Conservation (phyloP, 1,284 basidiomycete species). For the Quambalaria eucalypti region DNA sequence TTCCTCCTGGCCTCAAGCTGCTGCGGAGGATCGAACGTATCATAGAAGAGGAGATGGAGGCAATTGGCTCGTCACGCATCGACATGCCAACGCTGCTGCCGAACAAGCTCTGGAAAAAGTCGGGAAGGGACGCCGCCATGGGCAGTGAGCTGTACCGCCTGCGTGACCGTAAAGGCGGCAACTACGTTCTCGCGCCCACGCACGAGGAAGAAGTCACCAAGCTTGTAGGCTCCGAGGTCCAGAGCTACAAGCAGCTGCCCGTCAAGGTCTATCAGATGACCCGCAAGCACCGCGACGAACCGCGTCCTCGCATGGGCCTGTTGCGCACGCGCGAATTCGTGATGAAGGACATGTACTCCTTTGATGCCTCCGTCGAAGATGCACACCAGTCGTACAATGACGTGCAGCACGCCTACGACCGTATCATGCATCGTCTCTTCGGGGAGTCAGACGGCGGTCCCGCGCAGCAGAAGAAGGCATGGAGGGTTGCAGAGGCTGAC, state of each 20-base stretch:
- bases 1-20: slow-evolving; percentile 43
- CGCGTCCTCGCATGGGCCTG: slow-evolving; percentile 45
- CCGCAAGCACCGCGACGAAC: slow-evolving; percentile 47
- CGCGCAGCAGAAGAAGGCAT: slow-evolving; percentile 5
- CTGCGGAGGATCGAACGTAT: slow-evolving; percentile 38
- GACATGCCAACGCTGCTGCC: slow-evolving; percentile 44
- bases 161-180: slow-evolving; percentile 33
- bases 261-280: slow-evolving; percentile 46
- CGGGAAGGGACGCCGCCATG: slow-evolving; percentile 36
- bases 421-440: slow-evolving; percentile 26
- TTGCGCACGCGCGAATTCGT: slow-evolving; percentile 46
- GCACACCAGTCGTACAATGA: slow-evolving; percentile 32
- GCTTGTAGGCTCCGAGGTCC: slow-evolving; percentile 37
- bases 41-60: slow-evolving; percentile 43
- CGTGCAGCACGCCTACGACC: slow-evolving; percentile 39
- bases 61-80: slow-evolving; percentile 36
- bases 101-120: slow-evolving; percentile 38
- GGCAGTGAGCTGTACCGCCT: slow-evolving; percentile 46
- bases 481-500: slow-evolving; percentile 46
- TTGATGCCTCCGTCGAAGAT: slow-evolving; percentile 25
- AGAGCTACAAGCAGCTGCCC: slow-evolving; percentile 36
- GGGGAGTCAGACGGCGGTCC: background rate
- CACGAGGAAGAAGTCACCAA: slow-evolving; percentile 48
- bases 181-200: slow-evolving; percentile 46
- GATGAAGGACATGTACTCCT: slow-evolving; percentile 49